A percentile compares a stretch with the other conserved stretches of the same genome.
phyloP scores from a whole-genome alignment of 2,329 filamentous ascomycete genomes.

The Colletotrichum shisoi region DNA sequence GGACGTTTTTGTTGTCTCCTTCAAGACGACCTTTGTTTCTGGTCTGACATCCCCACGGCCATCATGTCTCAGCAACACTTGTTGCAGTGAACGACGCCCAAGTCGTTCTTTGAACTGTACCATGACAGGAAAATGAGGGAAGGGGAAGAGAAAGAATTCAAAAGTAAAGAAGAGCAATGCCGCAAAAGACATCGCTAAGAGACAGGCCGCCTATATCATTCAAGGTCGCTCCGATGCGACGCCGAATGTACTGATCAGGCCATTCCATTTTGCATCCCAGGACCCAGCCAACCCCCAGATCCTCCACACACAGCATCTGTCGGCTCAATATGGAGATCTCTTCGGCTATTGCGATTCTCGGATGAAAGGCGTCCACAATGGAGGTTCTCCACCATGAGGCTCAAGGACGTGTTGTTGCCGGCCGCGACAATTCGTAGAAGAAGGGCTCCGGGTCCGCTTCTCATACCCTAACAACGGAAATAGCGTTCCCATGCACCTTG shows the following conservation, averaged over 20 bases:
- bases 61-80: constrained; percentile 12
- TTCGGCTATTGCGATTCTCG: constrained; percentile 38
- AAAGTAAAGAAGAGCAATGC: neutral
- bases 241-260: constrained; percentile 27
- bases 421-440: constrained; percentile 19
- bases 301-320: constrained; percentile 30
- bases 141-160: neutral
- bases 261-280: constrained; percentile 28
- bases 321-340: constrained; percentile 24
- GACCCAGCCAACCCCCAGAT: constrained; percentile 21
- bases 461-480: constrained; percentile 17
- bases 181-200: neutral
- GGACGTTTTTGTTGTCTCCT: neutral
- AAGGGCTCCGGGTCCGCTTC: constrained; percentile 5
- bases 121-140: neutral
- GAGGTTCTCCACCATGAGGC: constrained; percentile 35
- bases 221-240: constrained; percentile 3
- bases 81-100: neutral
- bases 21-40: constrained; percentile 20
- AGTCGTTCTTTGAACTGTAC: neutral
- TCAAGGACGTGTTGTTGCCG: constrained; percentile 30
- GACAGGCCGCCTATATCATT: constrained; percentile 4
- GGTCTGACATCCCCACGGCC: neutral
- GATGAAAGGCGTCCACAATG: constrained; percentile 32
- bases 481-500: constrained; percentile 5